A percentile compares a stretch with the other conserved stretches of the same genome.
phyloP scores from a whole-genome alignment of 305 asterid species.

The Fraxinus sp. region DNA sequence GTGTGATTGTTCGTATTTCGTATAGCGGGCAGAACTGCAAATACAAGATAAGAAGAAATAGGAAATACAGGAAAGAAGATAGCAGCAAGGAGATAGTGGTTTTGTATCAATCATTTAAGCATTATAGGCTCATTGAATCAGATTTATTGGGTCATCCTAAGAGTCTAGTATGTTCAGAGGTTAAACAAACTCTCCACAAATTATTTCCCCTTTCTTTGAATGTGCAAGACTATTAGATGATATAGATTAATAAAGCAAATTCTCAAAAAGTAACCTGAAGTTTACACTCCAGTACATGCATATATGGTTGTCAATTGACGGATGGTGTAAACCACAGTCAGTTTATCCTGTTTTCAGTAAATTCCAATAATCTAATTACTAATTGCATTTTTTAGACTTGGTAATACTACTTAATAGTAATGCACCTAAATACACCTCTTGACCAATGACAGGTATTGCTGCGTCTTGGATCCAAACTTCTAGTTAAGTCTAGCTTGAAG shows the following conservation, averaged over 20 bases:
- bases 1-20: slow-evolving; percentile 56
- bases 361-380: background rate
- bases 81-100: background rate
- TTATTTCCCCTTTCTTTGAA: slow-evolving; percentile 11
- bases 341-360: background rate
- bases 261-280: background rate
- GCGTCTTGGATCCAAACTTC: background rate
- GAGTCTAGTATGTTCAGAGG: background rate
- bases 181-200: slow-evolving; percentile 2
- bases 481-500: background rate
- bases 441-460: background rate
- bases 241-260: slow-evolving; percentile 6
- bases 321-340: background rate
- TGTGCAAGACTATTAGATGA: slow-evolving; percentile 1
- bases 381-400: slow-evolving; percentile 14
- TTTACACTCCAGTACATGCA: background rate
- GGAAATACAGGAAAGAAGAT: slow-evolving; percentile 1
- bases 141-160: background rate
- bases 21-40: slow-evolving; percentile 64
- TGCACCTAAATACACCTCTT: background rate
- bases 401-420: slow-evolving; percentile 8
- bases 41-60: slow-evolving; percentile 25
- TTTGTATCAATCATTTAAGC: background rate
- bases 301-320: background rate
- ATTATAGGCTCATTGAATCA: background rate